Evolutionary conservation across 192 early-diverging fungal species (phyloP).

Genomic region (Dissophora globulifera): DNA sequence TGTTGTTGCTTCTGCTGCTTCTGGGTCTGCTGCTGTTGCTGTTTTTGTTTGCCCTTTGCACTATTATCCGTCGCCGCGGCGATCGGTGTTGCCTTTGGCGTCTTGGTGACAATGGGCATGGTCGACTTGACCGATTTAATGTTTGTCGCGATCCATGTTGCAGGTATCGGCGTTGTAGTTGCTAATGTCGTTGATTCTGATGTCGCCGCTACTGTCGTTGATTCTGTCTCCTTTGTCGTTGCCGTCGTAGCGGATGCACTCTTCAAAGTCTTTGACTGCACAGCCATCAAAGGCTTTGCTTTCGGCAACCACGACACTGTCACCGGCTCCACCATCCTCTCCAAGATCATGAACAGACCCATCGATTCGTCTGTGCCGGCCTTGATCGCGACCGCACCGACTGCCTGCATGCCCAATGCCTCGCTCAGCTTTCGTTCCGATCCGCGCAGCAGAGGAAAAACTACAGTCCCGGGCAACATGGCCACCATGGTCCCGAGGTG

Average conservation of each 20-base stretch:
- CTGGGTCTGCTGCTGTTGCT: not conserved
- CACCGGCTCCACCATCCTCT: conserved; percentile 37
- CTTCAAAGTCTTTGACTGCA: not conserved
- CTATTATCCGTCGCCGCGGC: not conserved
- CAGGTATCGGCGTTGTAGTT: not conserved
- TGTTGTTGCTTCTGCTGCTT: conserved; percentile 1
- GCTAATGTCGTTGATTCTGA: not conserved
- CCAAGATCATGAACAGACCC: conserved; percentile 32
- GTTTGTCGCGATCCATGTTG: conserved; percentile 22
- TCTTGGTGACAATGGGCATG: conserved; percentile 42
- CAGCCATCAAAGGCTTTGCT: not conserved
- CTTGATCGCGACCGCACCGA: conserved; percentile 36
- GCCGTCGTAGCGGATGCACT: not conserved
- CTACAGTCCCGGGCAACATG: conserved; percentile 26
- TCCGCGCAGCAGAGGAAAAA: conserved; percentile 30
- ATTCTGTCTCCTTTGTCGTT: not conserved
- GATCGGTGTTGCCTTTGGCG: conserved; percentile 9
- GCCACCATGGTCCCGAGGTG: conserved; percentile 39
- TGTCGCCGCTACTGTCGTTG: not conserved
- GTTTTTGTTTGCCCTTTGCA: not conserved
- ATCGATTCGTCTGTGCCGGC: conserved; percentile 14
- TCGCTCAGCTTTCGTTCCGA: conserved; percentile 25
- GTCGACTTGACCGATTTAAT: conserved; percentile 36
- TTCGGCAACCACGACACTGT: conserved; percentile 43
- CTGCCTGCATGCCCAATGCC: conserved; percentile 29